phyloP scores from a whole-genome alignment of 2,329 filamentous ascomycete genomes.

The Fusarium foetens region DNA sequence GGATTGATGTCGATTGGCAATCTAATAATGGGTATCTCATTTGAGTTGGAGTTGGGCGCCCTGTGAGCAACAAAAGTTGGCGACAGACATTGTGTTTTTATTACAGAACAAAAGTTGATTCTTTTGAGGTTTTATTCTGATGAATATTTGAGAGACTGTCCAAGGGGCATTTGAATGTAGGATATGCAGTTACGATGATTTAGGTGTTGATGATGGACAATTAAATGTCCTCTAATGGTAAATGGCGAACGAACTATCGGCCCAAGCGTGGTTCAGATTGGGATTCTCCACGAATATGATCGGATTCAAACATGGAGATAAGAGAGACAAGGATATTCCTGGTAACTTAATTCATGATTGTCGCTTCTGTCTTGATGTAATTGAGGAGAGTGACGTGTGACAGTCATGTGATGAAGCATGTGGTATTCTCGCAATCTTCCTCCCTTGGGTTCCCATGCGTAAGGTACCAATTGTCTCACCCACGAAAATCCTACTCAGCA shows the following conservation, averaged over 20 bases:
- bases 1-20: slow-evolving; percentile 53
- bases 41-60: slow-evolving; percentile 5
- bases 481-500: neutral
- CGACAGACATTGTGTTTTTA: neutral
- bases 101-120: neutral
- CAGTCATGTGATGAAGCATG: slow-evolving; percentile 32
- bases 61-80: neutral
- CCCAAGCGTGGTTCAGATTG: neutral
- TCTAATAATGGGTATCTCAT: slow-evolving; percentile 44
- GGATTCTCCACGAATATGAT: neutral
- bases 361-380: slow-evolving; percentile 1
- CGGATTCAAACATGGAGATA: neutral
- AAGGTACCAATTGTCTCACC: neutral
- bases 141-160: neutral
- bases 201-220: neutral
- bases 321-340: neutral
- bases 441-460: neutral
- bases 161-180: neutral
- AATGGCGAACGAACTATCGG: neutral
- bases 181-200: neutral
- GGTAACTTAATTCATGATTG: neutral
- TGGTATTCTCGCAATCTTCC: slow-evolving; percentile 1
- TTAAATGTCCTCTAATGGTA: neutral
- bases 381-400: slow-evolving; percentile 4
- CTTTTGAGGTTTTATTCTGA: neutral